Percentiles rank a stretch among this genome's conserved stretches.
These are phyloP conservation scores for Pelargonium cotyledonis DNA, from an alignment of 441 rosid genomes.

Conservation along the genomic window DNA sequence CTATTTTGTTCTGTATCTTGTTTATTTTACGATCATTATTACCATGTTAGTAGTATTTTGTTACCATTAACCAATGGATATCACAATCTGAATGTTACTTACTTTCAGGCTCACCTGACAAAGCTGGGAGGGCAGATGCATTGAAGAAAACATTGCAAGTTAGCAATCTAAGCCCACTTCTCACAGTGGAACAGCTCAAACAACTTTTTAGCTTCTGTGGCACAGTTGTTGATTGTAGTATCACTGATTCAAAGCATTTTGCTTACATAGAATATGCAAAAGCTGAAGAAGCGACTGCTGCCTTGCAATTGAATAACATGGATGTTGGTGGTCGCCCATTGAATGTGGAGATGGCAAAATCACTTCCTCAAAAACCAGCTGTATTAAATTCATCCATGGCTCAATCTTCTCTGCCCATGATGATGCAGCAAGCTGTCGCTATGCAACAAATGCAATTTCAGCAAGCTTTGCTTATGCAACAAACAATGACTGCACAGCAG, in stretches of 20 bases:
- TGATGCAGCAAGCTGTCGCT: constrained; percentile 99
- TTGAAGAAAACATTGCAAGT: constrained; percentile 87
- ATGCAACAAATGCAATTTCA: constrained; percentile 99
- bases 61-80: constrained; percentile 5
- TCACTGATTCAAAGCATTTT: constrained; percentile 86
- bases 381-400: constrained; percentile 40
- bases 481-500: constrained; percentile 92
- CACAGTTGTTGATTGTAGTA: constrained; percentile 71
- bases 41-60: neutral
- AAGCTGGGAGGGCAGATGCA: constrained; percentile 49
- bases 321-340: constrained; percentile 91
- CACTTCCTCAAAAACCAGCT: constrained; percentile 79
- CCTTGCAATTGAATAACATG: constrained; percentile 84
- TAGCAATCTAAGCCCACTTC: constrained; percentile 94
- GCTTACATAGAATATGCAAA: constrained; percentile 89
- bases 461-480: constrained; percentile 97
- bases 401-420: constrained; percentile 84
- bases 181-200: constrained; percentile 85
- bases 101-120: constrained; percentile 53
- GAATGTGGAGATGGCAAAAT: constrained; percentile 95
- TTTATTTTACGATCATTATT: neutral
- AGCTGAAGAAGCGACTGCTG: constrained; percentile 92
- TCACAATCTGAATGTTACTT: constrained; percentile 15
- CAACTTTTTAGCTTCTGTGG: constrained; percentile 95
- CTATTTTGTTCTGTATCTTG: neutral